Conservation (phyloP, 2,329 filamentous ascomycete species). For the Ploettnerulaceae sp. region DNA sequence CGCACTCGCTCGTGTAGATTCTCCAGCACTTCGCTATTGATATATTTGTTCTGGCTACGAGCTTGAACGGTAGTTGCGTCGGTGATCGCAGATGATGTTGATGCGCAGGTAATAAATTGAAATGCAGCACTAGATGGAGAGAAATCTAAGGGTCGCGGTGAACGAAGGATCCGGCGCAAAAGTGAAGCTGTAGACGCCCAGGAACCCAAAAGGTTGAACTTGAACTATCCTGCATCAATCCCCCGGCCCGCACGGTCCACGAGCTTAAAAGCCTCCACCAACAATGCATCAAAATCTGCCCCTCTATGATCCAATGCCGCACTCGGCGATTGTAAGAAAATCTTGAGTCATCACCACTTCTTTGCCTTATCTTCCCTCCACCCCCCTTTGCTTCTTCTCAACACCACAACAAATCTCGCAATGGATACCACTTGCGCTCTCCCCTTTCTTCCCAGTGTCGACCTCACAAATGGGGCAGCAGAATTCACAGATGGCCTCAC, state of each 20-base stretch:
- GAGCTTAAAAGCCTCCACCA: constrained; percentile 13
- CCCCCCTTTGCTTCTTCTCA: constrained; percentile 5
- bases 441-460: constrained; percentile 57
- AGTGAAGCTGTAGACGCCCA: neutral
- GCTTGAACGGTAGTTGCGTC: neutral
- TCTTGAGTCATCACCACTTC: constrained; percentile 8
- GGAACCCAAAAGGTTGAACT: neutral
- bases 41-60: neutral
- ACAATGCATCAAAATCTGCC: constrained; percentile 13
- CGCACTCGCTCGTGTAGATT: too few relatives aligned
- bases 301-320: constrained; percentile 19
- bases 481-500: constrained; percentile 51
- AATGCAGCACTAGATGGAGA: neutral
- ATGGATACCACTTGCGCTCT: constrained; percentile 63
- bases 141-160: neutral
- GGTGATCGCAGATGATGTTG: neutral
- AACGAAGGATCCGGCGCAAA: constrained; percentile 13
- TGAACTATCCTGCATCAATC: neutral
- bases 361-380: neutral
- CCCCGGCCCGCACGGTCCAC: constrained; percentile 16
- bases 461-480: constrained; percentile 44
- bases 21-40: too few relatives aligned
- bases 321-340: constrained; percentile 16
- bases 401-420: constrained; percentile 19
- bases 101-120: too few relatives aligned